phyloP scores from a whole-genome alignment of 495 filamentous ascomycete genomes.

The Thermochaetoides thermophila region DNA sequence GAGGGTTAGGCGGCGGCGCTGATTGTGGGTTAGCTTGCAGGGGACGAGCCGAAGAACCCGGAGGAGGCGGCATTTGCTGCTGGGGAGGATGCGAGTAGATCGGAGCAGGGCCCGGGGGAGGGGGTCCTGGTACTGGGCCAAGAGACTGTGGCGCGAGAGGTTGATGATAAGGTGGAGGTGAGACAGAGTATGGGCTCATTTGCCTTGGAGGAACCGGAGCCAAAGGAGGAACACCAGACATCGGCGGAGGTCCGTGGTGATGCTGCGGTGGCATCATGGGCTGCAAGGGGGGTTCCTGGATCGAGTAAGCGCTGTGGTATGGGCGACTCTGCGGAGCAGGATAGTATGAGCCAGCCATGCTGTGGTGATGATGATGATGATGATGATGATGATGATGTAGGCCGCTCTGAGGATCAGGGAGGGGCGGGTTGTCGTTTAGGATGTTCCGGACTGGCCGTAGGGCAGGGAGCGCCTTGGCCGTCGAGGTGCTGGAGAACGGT shows the following conservation, averaged over 20 bases:
- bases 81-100: no score
- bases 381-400: no score
- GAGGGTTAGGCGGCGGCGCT: slow-evolving; percentile 13
- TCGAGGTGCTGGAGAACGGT: slow-evolving; percentile 12
- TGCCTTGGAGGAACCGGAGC: slow-evolving; percentile 1
- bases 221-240: background rate
- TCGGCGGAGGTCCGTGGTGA: slow-evolving; percentile 4
- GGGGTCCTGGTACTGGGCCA: background rate
- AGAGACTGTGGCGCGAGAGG: slow-evolving; percentile 1
- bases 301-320: slow-evolving; percentile 25
- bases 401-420: slow-evolving; percentile 17
- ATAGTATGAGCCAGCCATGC: slow-evolving; percentile 24
- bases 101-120: background rate
- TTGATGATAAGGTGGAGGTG: slow-evolving; percentile 4
- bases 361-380: slow-evolving; percentile 13
- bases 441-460: slow-evolving; percentile 24
- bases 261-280: slow-evolving; percentile 7
- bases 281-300: slow-evolving; percentile 20
- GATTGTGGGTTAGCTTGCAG: no score
- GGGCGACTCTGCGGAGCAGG: slow-evolving; percentile 22
- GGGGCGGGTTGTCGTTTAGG: slow-evolving; percentile 11
- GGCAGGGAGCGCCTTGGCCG: slow-evolving; percentile 22
- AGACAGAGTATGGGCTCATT: slow-evolving; percentile 1
- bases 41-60: slow-evolving; percentile 6
- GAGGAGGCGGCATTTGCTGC: slow-evolving; percentile 2